These are phyloP conservation scores for Penicillium sp. DNA, from an alignment of 2,329 filamentous ascomycete genomes.

Conservation along the genomic window DNA sequence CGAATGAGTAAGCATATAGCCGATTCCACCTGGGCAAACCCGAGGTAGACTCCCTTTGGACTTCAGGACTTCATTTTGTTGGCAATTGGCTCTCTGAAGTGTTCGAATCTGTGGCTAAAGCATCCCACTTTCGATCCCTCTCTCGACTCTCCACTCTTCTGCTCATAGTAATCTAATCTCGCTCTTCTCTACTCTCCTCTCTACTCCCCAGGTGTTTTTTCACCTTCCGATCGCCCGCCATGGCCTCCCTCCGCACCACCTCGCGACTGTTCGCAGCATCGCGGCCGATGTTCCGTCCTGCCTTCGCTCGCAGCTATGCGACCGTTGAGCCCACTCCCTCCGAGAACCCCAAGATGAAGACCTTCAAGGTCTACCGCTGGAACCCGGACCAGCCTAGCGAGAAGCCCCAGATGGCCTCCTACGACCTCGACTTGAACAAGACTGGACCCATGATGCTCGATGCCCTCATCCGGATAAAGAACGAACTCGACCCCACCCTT, in stretches of 20 bases:
- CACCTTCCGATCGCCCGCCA: constrained; percentile 29
- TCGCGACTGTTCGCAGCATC: constrained; percentile 47
- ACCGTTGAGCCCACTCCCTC: constrained; percentile 60
- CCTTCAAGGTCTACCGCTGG: constrained; percentile 99
- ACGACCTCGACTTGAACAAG: constrained; percentile 96
- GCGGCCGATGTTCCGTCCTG: constrained; percentile 45
- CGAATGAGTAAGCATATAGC: constrained; percentile 34
- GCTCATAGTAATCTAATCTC: neutral
- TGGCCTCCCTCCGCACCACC: constrained; percentile 52
- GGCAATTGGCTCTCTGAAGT: constrained; percentile 15
- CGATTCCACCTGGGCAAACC: constrained; percentile 31
- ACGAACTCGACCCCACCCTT: constrained; percentile 93
- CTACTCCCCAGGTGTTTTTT: constrained; percentile 12
- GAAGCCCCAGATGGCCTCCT: constrained; percentile 95
- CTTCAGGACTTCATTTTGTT: constrained; percentile 25
- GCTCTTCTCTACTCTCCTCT: neutral
- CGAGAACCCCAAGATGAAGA: constrained; percentile 71
- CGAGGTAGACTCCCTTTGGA: constrained; percentile 37
- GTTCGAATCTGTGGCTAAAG: constrained; percentile 10
- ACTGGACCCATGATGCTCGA: constrained; percentile 98
- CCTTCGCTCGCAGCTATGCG: constrained; percentile 49
- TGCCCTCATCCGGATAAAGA: constrained; percentile 97
- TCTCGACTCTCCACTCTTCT: constrained; percentile 3
- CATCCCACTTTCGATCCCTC: neutral
- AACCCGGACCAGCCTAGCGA: constrained; percentile 88